phyloP scores from a whole-genome alignment of 176 grass and related monocot species.

The bread wheat (Triticum aestivum) region DNA sequence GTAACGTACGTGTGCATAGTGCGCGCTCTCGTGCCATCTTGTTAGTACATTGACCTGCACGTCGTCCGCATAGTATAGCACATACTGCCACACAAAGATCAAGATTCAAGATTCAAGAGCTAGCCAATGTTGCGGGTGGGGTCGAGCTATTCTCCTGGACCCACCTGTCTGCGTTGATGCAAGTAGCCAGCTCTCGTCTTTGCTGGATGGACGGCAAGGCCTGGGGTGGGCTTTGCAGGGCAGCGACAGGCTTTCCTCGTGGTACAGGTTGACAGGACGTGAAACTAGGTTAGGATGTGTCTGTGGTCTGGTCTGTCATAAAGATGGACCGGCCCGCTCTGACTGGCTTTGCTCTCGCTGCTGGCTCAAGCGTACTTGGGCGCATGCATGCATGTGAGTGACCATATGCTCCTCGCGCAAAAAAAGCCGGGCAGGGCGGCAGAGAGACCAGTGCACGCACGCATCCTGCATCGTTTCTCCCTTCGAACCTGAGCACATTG shows the following conservation, averaged over 20 bases:
- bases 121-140: neutral
- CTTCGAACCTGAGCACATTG: neutral
- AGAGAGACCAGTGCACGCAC: neutral
- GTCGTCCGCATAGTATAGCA: neutral
- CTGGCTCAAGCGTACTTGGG: conserved; percentile 27
- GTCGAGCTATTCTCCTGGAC: neutral
- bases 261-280: conserved; percentile 54
- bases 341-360: neutral
- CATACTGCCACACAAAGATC: neutral
- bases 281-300: conserved; percentile 44
- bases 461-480: neutral
- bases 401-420: conserved; percentile 42
- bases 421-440: conserved; percentile 22
- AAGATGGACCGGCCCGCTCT: neutral
- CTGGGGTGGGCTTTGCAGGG: neutral
- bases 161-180: neutral
- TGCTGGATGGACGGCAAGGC: neutral
- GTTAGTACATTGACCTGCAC: neutral
- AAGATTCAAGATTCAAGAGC: neutral
- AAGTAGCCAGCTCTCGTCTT: neutral
- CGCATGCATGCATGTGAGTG: conserved; percentile 40
- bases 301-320: conserved; percentile 7
- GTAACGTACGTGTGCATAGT: neutral
- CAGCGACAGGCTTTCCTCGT: conserved; percentile 36
- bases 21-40: neutral